phyloP scores from a whole-genome alignment of 371 early-diverging fungal genomes.

The Nematocida ironsii region DNA sequence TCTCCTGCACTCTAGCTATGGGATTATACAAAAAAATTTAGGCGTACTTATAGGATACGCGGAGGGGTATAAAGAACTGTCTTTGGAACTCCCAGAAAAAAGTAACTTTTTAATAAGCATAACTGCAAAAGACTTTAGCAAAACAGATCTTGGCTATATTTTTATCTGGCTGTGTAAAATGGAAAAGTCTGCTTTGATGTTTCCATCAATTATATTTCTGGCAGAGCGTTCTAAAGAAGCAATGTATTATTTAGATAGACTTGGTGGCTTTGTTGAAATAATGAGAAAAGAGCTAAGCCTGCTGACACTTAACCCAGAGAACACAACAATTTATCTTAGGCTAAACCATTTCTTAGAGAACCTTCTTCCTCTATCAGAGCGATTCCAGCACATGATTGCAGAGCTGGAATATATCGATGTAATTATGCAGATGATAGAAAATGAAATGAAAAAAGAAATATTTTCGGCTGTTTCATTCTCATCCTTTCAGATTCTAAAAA shows the following conservation, averaged over 20 bases:
- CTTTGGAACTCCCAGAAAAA: not conserved
- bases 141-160: not conserved
- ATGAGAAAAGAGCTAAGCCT: constrained; percentile 19
- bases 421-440: constrained; percentile 23
- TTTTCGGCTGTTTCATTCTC: constrained; percentile 37
- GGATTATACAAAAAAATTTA: not conserved
- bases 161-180: not conserved
- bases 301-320: not conserved
- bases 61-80: constrained; percentile 22
- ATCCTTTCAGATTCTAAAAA: constrained; percentile 4
- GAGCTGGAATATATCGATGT: constrained; percentile 44
- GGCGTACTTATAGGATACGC: constrained; percentile 32
- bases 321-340: not conserved
- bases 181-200: not conserved
- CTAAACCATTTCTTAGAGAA: constrained; percentile 27
- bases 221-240: not conserved
- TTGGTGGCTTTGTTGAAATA: not conserved
- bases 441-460: constrained; percentile 12
- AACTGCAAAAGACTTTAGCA: not conserved
- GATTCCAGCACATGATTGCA: not conserved
- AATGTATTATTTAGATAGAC: constrained; percentile 6
- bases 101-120: not conserved
- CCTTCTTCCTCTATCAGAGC: not conserved
- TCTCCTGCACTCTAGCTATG: not conserved
- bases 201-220: constrained; percentile 19